Conservation (phyloP, 495 filamentous ascomycete species). For the Tuber borchii region DNA sequence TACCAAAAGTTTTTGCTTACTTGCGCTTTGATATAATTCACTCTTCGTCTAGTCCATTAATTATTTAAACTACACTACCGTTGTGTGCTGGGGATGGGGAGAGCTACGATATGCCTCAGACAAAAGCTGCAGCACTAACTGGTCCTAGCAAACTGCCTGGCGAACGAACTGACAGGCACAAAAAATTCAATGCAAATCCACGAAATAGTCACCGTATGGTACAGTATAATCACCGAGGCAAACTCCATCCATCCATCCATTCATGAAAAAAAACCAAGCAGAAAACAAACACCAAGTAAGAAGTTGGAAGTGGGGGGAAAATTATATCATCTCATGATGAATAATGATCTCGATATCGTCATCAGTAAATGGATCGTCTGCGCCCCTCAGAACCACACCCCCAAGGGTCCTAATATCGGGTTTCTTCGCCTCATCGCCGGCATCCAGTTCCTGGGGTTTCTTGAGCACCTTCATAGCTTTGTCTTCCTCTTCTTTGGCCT, state of each 20-base stretch:
- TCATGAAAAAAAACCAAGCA: background rate
- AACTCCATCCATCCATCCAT: constrained; percentile 1
- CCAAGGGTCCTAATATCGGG: background rate
- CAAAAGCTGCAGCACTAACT: background rate
- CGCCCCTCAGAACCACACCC: background rate
- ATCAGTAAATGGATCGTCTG: background rate
- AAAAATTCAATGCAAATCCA: background rate
- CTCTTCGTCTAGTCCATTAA: background rate
- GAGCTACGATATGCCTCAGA: background rate
- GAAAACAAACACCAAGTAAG: background rate
- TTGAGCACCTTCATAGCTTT: constrained; percentile 26
- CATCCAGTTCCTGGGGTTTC: constrained; percentile 26
- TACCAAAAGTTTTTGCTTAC: background rate
- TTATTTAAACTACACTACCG: background rate
- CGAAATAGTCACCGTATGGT: background rate
- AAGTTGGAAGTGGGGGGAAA: background rate
- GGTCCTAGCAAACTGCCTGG: background rate
- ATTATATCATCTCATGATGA: background rate
- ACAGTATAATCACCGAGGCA: background rate
- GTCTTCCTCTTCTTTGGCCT: constrained; percentile 26
- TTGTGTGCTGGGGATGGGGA: background rate
- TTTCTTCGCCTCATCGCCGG: constrained; percentile 45
- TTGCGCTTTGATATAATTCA: background rate
- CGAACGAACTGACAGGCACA: background rate
- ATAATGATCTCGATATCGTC: constrained; percentile 3